Percentiles rank a stretch among this genome's conserved stretches.
phyloP scores from a whole-genome alignment of 2,329 filamentous ascomycete species.

The Phialemonium atrogriseum region DNA sequence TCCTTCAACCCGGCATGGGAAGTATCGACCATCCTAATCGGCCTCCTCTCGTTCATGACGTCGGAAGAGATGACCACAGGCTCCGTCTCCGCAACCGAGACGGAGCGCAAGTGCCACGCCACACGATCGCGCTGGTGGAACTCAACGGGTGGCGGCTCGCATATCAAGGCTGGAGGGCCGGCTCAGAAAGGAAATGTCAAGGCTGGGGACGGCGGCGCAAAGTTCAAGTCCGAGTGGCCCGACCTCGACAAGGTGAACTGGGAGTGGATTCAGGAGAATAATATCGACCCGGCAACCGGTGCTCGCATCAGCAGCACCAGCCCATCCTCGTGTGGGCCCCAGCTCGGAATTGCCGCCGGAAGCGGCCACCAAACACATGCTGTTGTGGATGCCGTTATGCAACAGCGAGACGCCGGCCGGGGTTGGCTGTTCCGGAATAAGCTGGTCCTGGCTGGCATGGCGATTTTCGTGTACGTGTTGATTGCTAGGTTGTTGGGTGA shows the following conservation, averaged over 20 bases:
- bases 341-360: conserved; percentile 53
- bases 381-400: conserved; percentile 69
- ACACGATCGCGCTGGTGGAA: conserved; percentile 90
- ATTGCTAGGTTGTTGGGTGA: conserved; percentile 64
- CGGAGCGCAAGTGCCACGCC: conserved; percentile 72
- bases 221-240: conserved; percentile 84
- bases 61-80: conserved; percentile 98
- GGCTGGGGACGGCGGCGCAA: conserved; percentile 83
- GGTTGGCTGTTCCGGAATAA: conserved; percentile 79
- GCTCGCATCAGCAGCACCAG: conserved; percentile 39
- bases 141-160: conserved; percentile 78
- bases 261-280: conserved; percentile 80
- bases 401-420: conserved; percentile 70
- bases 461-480: conserved; percentile 76
- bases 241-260: conserved; percentile 85
- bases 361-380: conserved; percentile 57
- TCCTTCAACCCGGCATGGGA: conserved; percentile 99
- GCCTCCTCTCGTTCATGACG: conserved; percentile 94
- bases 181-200: conserved; percentile 71
- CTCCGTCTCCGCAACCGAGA: conserved; percentile 66
- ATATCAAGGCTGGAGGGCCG: conserved; percentile 41
- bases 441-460: conserved; percentile 59
- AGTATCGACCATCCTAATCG: conserved; percentile 91
- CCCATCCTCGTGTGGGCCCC: conserved; percentile 35
- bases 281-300: conserved; percentile 71